Base-by-base conservation (phyloP, 352 stramenopile genomes). In the Phytophthora aleatoria region DNA sequence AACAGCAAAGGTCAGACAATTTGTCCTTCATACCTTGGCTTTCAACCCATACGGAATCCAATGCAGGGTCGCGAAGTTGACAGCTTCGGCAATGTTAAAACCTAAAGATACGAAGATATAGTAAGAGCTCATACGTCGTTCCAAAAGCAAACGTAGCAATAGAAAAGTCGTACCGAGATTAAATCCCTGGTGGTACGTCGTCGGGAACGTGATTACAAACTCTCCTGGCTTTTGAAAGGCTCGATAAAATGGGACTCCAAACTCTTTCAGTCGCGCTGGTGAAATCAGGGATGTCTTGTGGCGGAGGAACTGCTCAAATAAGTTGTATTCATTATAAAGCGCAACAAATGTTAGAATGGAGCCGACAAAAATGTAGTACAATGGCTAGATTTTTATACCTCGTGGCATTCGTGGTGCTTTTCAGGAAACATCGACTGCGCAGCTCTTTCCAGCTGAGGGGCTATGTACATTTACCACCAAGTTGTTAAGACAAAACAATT, bases 271-370 rank as follows among this genome's bases (percentile, higher is more conserved):
- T 11, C 87, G 70, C 12, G 76, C 64, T 2, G 92, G 92, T 2
- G 90, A 96, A 42, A 98, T 89, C 44, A 98, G 71, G 8, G 83
- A 96, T 16, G 91, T 98, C 63, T 98, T 98, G 79, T 98, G 94
- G 0, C 94, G 89, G 62, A 98, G 75, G 71, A 97, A 97, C 79
- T 98, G 43, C 5, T 36, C 13, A 24, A 24, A 36, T 41, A 26
- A n/a, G 8, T 44, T 45, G 35, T 41, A 38, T 20, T 20, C 20
- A 20, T 20, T 20, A 20, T 20, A 20, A 20, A 20, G 20, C 20
- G 24, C 12, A 56, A 24, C 31, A 42, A 31, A 12, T 4, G 2
- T 20, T 41, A 36, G 26, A 16, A 38, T 30, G 5, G 45, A 39
- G 16, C 20, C 9, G 12, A 54, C n/a, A 39, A 43, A 58, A 30